Conservation (phyloP, 306 rosid species). For the Lablab purpureus region DNA sequence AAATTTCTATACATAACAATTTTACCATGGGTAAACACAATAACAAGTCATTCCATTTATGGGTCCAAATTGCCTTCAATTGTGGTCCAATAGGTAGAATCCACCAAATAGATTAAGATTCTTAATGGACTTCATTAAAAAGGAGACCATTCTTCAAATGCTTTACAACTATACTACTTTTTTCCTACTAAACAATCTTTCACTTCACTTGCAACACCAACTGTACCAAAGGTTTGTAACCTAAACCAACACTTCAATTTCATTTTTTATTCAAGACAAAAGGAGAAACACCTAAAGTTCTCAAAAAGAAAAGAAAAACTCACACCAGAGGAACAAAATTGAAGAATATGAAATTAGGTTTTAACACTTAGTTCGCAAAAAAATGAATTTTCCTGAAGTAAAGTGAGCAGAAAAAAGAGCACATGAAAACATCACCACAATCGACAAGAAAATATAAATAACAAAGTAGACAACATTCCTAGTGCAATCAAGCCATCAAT, state of each 20-base stretch:
- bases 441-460: too few species aligned
- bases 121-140: slow-evolving; percentile 7
- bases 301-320: not conserved
- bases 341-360: too few species aligned
- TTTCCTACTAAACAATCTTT: slow-evolving; percentile 52
- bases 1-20: too few species aligned
- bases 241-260: slow-evolving; percentile 43
- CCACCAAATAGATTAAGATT: slow-evolving; percentile 55
- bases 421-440: too few species aligned
- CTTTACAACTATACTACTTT: slow-evolving; percentile 48
- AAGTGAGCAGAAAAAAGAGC: too few species aligned
- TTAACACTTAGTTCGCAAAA: too few species aligned
- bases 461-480: too few species aligned
- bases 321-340: not conserved
- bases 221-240: slow-evolving; percentile 53
- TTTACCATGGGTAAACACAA: too few species aligned
- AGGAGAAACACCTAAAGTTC: slow-evolving; percentile 33
- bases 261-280: not conserved
- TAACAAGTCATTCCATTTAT: slow-evolving; percentile 50
- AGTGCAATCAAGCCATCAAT: too few species aligned
- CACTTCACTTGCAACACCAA: slow-evolving; percentile 50
- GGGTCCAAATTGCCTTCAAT: slow-evolving; percentile 51
- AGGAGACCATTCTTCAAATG: slow-evolving; percentile 20
- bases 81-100: slow-evolving; percentile 56
- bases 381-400: too few species aligned